These are phyloP conservation scores for Hypericum androsaemum DNA, from an alignment of 345 rosid genomes.

Conservation along the genomic window DNA sequence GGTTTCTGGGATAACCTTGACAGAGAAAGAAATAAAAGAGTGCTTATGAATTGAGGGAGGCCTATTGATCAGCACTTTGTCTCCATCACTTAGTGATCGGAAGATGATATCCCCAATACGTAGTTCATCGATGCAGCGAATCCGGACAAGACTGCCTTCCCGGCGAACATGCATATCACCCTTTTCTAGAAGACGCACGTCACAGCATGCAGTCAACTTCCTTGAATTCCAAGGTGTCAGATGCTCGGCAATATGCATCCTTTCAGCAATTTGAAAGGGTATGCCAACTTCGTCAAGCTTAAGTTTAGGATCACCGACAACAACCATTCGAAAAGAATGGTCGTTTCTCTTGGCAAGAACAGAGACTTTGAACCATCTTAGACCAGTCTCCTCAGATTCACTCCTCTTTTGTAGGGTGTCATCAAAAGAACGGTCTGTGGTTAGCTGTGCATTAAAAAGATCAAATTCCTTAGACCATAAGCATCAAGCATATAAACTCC, in stretches of 20 bases:
- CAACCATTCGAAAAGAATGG: slow-evolving; percentile 80
- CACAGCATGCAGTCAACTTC: slow-evolving; percentile 33
- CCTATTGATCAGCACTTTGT: slow-evolving; percentile 63
- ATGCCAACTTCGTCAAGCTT: slow-evolving; percentile 73
- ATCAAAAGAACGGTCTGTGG: slow-evolving; percentile 43
- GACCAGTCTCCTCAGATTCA: slow-evolving; percentile 51
- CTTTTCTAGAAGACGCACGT: slow-evolving; percentile 47
- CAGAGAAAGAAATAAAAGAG: slow-evolving; percentile 73
- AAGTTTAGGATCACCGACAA: slow-evolving; percentile 71
- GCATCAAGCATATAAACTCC: too few relatives aligned
- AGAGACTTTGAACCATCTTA: slow-evolving; percentile 82
- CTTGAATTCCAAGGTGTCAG: slow-evolving; percentile 65
- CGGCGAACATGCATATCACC: slow-evolving; percentile 53
- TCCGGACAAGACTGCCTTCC: slow-evolving; percentile 38
- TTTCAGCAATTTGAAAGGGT: slow-evolving; percentile 67
- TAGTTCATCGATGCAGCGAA: slow-evolving; percentile 42
- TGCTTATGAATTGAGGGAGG: slow-evolving; percentile 96
- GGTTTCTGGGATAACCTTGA: slow-evolving; percentile 49
- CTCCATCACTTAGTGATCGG: slow-evolving; percentile 68
- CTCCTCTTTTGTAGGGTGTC: slow-evolving; percentile 32
- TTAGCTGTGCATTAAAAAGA: slow-evolving; percentile 37
- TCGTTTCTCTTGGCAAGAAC: slow-evolving; percentile 83
- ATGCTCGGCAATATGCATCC: slow-evolving; percentile 60
- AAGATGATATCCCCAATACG: slow-evolving; percentile 48
- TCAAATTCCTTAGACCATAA: too few relatives aligned